Base-by-base conservation (phyloP, 345 rosid species). In the Salix koriyanagi region DNA sequence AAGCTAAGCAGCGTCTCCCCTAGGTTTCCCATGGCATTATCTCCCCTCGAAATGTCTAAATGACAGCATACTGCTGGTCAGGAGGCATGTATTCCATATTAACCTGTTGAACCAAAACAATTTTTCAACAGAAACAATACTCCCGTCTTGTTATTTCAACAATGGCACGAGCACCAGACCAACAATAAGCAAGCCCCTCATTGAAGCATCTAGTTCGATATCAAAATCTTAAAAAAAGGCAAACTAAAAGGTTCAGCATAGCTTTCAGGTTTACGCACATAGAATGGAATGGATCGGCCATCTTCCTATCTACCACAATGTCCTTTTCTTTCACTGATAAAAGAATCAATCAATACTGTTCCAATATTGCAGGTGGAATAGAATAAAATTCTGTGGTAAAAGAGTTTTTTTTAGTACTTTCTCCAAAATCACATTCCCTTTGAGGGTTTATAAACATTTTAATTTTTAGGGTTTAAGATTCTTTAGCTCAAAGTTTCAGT, bases 171-270 rank as follows among this genome's bases (percentile, higher is more conserved):
- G 73, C 84, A 16, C 86, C 85, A 83, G 85, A 83, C 85, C 88
- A 86, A 50, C 86, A 85, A 77, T 86, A 86, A 41, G 84, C 79
- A 81, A 86, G 72, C 4, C 83, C 86, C 60, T 75, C 79, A 72
- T 79, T 46, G 69, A 50, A 77, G 76, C 84, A 65, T 77, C 6
- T 42, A 68, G 73, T 72, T 79, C 82, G 54, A 86, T 74, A 58
- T 75, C 36, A 44, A 81, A 83, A 81, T 81, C 82, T 81, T 58
- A 34, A 74, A 44, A 50, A 68, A 18, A 6, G 30, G 8, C 13
- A 19, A 3, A 30, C 61, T 41, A 37, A 1, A 14, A 13, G 1
- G 2, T 56, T 77, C 58, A 67, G 67, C 14, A 13, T 44, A 44
- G 50, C 50, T 44, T 44, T 13, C 50, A 44, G 15, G 16, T 11